phyloP scores from a whole-genome alignment of 2,329 filamentous ascomycete species.

The Botrytis sinoallii region DNA sequence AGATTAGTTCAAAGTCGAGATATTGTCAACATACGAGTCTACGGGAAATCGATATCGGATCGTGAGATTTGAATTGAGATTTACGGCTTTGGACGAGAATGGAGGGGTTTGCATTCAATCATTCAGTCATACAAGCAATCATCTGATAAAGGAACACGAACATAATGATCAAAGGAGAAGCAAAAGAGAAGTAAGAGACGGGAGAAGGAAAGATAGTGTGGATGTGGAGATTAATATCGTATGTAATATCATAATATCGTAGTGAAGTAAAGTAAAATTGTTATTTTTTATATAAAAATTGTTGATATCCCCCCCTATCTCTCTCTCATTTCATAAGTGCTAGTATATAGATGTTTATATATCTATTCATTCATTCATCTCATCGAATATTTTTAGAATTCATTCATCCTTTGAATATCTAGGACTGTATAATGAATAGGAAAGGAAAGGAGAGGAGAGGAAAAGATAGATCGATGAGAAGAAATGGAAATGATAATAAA shows the following conservation, averaged over 20 bases:
- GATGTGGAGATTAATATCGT: not conserved
- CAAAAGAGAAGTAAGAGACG: no score
- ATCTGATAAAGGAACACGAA: not conserved
- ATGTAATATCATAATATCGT: not conserved
- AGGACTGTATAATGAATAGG: no score
- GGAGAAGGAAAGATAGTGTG: not conserved
- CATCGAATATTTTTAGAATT: no score
- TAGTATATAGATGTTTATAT: no score
- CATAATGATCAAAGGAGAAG: no score
- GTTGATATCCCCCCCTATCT: not conserved
- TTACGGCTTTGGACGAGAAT: not conserved
- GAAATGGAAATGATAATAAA: no score
- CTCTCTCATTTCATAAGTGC: no score
- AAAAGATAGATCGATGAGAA: no score
- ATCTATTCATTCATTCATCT: no score
- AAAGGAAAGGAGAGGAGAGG: no score
- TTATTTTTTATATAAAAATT: not conserved
- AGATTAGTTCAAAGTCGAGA: accelerated
- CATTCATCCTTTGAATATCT: no score
- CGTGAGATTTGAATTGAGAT: not conserved
- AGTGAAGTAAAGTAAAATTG: not conserved
- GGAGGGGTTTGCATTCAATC: not conserved
- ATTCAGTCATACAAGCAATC: not conserved
- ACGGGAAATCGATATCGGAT: not conserved
- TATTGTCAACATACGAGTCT: no score